A percentile compares a stretch with the other conserved stretches of the same genome.
Evolutionary conservation across 1,284 basidiomycete genomes (phyloP).

Genomic region (Leccinum cinnamomeum): DNA sequence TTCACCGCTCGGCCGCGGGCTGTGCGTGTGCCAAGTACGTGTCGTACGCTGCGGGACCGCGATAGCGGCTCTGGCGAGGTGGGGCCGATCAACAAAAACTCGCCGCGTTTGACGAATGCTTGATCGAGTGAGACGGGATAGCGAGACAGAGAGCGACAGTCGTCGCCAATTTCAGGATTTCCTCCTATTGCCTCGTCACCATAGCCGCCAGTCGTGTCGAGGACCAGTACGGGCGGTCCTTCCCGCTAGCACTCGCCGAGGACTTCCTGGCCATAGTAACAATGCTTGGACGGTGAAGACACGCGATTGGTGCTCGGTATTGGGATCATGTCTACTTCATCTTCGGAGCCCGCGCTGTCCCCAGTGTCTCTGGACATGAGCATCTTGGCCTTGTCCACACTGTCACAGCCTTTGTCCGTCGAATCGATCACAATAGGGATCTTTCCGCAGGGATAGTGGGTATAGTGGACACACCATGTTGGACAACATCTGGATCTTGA

Average conservation of each 20-base stretch:
- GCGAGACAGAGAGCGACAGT: slow-evolving; percentile 18
- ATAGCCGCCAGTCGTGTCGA: slow-evolving; percentile 1
- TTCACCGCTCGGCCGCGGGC: slow-evolving; percentile 3
- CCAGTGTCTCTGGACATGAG: slow-evolving; percentile 5
- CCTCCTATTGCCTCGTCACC: neutral
- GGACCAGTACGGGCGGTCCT: slow-evolving; percentile 1
- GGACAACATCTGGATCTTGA: neutral
- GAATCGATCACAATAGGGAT: slow-evolving; percentile 23
- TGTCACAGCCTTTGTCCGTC: neutral
- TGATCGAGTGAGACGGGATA: slow-evolving; percentile 14
- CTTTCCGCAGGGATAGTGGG: slow-evolving; percentile 4
- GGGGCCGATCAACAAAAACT: no score
- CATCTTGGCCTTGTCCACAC: slow-evolving; percentile 7
- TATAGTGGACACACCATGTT: neutral
- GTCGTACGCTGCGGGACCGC: no score
- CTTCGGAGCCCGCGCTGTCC: neutral
- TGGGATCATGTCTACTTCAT: slow-evolving; percentile 10
- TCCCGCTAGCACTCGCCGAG: neutral
- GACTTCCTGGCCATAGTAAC: neutral
- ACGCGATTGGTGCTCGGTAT: slow-evolving; percentile 23
- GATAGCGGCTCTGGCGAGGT: no score
- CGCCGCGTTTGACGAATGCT: slow-evolving; percentile 15
- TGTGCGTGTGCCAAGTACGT: neutral
- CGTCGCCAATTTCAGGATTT: slow-evolving; percentile 7
- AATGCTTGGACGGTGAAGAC: neutral